A percentile compares a stretch with the other conserved stretches of the same genome.
phyloP scores from a whole-genome alignment of 78 protist genomes.

The slime mould (Dictyostelium discoideum) region dicty_2.7 NC_007088.5:2712001-2712500 shows the following conservation, averaged over 20 bases:
- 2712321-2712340: background rate
- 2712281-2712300: slow-evolving; percentile 27
- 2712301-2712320: background rate
- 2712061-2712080: slow-evolving; percentile 63
- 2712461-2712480: background rate
- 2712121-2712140: slow-evolving; percentile 49
- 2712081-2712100: slow-evolving; percentile 53
- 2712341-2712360: slow-evolving; percentile 29
- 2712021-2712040: slow-evolving; percentile 77
- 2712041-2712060: slow-evolving; percentile 55
- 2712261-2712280: slow-evolving; percentile 6
- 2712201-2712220: slow-evolving; percentile 68
- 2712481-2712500: background rate
- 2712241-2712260: slow-evolving; percentile 59
- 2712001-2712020: background rate
- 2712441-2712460: background rate
- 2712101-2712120: slow-evolving; percentile 67
- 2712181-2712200: slow-evolving; percentile 65
- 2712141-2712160: slow-evolving; percentile 67
- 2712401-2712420: slow-evolving; percentile 70
- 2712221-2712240: slow-evolving; percentile 71
- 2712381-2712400: slow-evolving; percentile 42
- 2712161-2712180: slow-evolving; percentile 73
- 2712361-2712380: slow-evolving; percentile 46
- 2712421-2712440: slow-evolving; percentile 66